Percentiles rank a stretch among this genome's conserved stretches.
These are phyloP conservation scores for Ophiostoma sp. DNA, from an alignment of 2,329 filamentous ascomycete genomes.

Conservation along the genomic window DNA sequence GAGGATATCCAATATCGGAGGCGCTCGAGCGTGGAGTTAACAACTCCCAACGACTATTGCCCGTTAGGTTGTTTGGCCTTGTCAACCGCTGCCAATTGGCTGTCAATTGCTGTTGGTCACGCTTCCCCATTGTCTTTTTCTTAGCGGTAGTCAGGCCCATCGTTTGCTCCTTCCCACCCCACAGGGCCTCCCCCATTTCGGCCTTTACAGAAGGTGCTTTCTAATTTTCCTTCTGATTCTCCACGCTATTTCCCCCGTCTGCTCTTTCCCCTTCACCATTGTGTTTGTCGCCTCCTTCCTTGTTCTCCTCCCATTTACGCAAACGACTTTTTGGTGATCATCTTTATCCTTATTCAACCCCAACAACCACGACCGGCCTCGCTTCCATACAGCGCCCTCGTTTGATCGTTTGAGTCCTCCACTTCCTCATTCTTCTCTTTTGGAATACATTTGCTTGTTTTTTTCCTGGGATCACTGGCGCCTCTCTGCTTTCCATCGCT, in stretches of 20 bases:
- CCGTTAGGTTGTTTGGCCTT: neutral
- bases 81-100: neutral
- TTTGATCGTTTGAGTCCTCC: neutral
- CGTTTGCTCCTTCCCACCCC: slow-evolving; percentile 18
- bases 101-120: slow-evolving; percentile 7
- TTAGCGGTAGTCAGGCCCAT: slow-evolving; percentile 15
- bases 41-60: neutral
- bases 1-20: slow-evolving; percentile 12
- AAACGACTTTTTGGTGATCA: slow-evolving; percentile 8
- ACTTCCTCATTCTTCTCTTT: neutral
- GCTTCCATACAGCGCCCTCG: neutral
- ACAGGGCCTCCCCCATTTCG: neutral
- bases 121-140: slow-evolving; percentile 16
- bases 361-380: neutral
- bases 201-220: slow-evolving; percentile 1
- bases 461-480: slow-evolving; percentile 8
- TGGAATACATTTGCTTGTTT: slow-evolving; percentile 10
- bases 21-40: neutral
- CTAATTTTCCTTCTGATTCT: slow-evolving; percentile 24
- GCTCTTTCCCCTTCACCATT: neutral
- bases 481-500: neutral
- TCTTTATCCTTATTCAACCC: slow-evolving; percentile 16
- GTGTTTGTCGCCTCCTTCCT: slow-evolving; percentile 6
- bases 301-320: slow-evolving; percentile 9
- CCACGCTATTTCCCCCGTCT: slow-evolving; percentile 10